These are phyloP conservation scores for Hericium erinaceus DNA, from an alignment of 768 basidiomycete genomes.

Conservation along the genomic window DNA sequence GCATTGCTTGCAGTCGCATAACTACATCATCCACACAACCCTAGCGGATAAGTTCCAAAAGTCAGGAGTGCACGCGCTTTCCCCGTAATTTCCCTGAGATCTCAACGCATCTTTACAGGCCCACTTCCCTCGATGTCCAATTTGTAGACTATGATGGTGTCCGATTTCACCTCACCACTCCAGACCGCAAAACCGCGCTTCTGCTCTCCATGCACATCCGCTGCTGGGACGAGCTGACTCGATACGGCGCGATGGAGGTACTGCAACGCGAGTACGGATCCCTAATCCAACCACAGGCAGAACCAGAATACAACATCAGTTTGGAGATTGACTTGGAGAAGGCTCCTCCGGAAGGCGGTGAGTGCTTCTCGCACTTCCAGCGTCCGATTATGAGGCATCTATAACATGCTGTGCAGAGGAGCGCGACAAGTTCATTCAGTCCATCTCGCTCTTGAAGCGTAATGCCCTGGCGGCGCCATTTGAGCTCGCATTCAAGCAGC, in stretches of 20 bases:
- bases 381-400: constrained; percentile 2
- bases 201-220: constrained; percentile 93
- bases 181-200: constrained; percentile 71
- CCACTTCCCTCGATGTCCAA: constrained; percentile 83
- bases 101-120: constrained; percentile 38
- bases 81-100: background rate
- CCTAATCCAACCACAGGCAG: constrained; percentile 55
- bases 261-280: constrained; percentile 77
- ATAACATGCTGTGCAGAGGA: constrained; percentile 42
- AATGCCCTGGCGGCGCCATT: constrained; percentile 94
- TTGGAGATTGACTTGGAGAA: constrained; percentile 83
- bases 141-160: constrained; percentile 99
- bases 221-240: constrained; percentile 90
- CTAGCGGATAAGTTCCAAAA: constrained; percentile 79
- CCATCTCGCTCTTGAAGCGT: constrained; percentile 80
- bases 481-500: constrained; percentile 75
- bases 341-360: constrained; percentile 74
- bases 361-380: constrained; percentile 15
- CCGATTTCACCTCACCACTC: constrained; percentile 86
- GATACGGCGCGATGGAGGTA: constrained; percentile 77
- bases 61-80: constrained; percentile 31
- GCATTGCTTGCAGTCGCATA: constrained; percentile 55
- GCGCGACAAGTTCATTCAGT: constrained; percentile 70
- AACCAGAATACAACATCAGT: constrained; percentile 85
- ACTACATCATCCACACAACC: constrained; percentile 87